Evolutionary conservation across 1,284 basidiomycete species (phyloP), one percentile per base, ranked within the genome.

Genomic region (Apiotrichum mycotoxinovorans): DNA sequence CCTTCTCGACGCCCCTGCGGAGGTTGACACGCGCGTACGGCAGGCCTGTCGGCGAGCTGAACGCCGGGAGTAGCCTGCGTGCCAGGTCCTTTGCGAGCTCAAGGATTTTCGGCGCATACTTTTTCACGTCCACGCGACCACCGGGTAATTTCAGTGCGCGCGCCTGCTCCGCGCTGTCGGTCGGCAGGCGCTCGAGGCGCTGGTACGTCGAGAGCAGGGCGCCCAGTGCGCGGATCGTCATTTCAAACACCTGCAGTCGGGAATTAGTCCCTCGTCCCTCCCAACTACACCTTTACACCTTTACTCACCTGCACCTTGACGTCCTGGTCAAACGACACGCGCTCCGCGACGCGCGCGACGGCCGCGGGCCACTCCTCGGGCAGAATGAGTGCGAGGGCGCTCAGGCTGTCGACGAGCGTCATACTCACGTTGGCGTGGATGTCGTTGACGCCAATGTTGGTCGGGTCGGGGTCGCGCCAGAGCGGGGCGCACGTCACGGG

Each of bases 211-310:
- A 91, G 15, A 97, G 75, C 44, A 97, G 81, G 3, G 91, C 91
- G 5, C 94, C 93, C 4, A 97, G 79, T 2, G 90, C 88, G 34
- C 91, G 85, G 59, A 94, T 94, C 2, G 88, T 94, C 18, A 88
- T 88, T 78, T 72, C 74, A 57, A 76, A 76, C 8, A 76, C 71
- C 54, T 61, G 53, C 15, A 7, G 41, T 57, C 26, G 2, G 3
- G 30, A 12, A 30, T 30, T 5, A 30, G n/a, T n/a, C n/a, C n/a
- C n/a, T n/a, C n/a, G n/a, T n/a, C n/a, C n/a, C n/a, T n/a, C n/a
- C n/a, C n/a, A n/a, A 7, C 30, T 30, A 12, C 30, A 5, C 12
- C 30, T 12, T 30, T 30, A 5, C 5, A 30, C 30, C 12, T 30
- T 5, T 12, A 43, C 56, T 14, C 27, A 57, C 56, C 80, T 97